Conservation (phyloP, 1,284 basidiomycete genomes). For the Cryptococcus floricola region DNA sequence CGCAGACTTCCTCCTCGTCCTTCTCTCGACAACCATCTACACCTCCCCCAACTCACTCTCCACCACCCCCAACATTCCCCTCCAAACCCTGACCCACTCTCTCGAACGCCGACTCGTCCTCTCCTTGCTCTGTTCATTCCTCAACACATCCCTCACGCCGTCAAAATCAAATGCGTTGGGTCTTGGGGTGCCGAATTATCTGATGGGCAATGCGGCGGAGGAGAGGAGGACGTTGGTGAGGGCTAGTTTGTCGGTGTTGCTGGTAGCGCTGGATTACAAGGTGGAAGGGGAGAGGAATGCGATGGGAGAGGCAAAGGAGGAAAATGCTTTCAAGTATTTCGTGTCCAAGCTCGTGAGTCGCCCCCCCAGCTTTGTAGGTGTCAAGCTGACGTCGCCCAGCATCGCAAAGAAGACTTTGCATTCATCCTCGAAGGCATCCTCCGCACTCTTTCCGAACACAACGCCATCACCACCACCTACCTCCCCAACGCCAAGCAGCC, state of each 20-base stretch:
- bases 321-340: conserved; percentile 86
- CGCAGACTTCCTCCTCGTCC: conserved; percentile 63
- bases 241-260: conserved; percentile 68
- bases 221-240: conserved; percentile 65
- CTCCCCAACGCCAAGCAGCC: conserved; percentile 77
- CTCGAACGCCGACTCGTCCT: conserved; percentile 75
- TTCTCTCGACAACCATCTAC: conserved; percentile 84
- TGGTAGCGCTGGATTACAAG: conserved; percentile 75
- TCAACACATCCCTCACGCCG: conserved; percentile 74
- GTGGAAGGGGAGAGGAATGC: conserved; percentile 47
- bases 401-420: conserved; percentile 78
- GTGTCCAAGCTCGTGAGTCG: conserved; percentile 70
- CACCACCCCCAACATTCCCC: conserved; percentile 65
- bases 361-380: background rate
- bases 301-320: conserved; percentile 51
- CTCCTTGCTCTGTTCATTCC: conserved; percentile 79
- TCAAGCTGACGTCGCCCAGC: conserved; percentile 52
- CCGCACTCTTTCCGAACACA: conserved; percentile 68
- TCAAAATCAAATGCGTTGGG: conserved; percentile 53
- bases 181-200: conserved; percentile 57
- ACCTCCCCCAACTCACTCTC: conserved; percentile 66
- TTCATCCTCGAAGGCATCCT: conserved; percentile 73
- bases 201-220: conserved; percentile 79
- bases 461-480: conserved; percentile 66
- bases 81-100: conserved; percentile 71